Conservation (phyloP, 805 yeast species). For the Candida stauntonica region DNA sequence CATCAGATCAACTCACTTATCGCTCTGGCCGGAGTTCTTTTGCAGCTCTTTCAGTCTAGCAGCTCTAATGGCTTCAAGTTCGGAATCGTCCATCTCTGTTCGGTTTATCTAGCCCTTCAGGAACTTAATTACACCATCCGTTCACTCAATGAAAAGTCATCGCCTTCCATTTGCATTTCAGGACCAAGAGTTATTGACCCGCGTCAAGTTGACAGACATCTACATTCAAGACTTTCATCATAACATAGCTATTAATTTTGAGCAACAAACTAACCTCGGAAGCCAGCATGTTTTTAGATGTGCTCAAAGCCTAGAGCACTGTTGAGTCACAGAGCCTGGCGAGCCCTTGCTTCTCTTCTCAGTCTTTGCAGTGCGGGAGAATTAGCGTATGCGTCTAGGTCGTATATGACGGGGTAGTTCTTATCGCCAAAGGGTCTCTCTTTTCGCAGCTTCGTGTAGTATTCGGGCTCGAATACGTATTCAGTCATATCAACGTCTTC, state of each 20-base stretch:
- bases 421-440: slow-evolving; percentile 35
- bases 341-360: slow-evolving; percentile 20
- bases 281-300: no score
- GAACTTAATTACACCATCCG: not conserved
- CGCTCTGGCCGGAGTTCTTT: slow-evolving; percentile 39
- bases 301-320: no score
- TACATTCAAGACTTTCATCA: not conserved
- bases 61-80: slow-evolving; percentile 83
- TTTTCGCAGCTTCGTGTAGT: slow-evolving; percentile 31
- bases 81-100: slow-evolving; percentile 73
- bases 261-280: no score
- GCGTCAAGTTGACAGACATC: not conserved
- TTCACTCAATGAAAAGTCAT: not conserved
- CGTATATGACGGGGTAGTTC: slow-evolving; percentile 39
- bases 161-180: not conserved
- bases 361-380: slow-evolving; percentile 26
- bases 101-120: not conserved
- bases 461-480: slow-evolving; percentile 31
- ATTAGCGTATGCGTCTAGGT: slow-evolving; percentile 25
- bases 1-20: slow-evolving; percentile 15
- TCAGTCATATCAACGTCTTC: slow-evolving; percentile 22
- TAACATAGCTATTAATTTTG: no score
- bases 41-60: slow-evolving; percentile 89
- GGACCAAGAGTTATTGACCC: not conserved
- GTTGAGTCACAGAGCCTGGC: slow-evolving; percentile 6